phyloP scores from a whole-genome alignment of 2,329 filamentous ascomycete species.

The Paracorniculantispora psalliotae region DNA sequence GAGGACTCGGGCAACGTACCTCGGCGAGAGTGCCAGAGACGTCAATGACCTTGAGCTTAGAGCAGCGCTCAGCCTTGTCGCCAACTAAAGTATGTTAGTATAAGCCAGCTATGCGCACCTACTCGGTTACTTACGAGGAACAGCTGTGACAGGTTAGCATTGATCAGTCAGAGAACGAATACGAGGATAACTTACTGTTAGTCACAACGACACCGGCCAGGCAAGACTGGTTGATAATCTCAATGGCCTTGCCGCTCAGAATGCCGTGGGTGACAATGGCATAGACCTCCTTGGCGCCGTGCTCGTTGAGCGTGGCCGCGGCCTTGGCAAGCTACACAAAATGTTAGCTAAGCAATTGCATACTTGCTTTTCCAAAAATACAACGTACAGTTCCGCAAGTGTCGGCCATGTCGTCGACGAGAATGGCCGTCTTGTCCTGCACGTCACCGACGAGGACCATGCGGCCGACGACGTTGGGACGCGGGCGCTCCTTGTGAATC shows the following conservation, averaged over 20 bases:
- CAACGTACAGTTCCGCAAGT: slow-evolving; percentile 70
- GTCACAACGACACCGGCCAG: slow-evolving; percentile 80
- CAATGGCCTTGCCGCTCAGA: slow-evolving; percentile 79
- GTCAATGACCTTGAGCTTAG: slow-evolving; percentile 84
- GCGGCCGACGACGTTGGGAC: slow-evolving; percentile 78
- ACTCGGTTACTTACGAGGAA: slow-evolving; percentile 26
- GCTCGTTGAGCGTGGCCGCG: slow-evolving; percentile 78
- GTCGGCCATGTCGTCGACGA: slow-evolving; percentile 97
- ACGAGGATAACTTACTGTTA: slow-evolving; percentile 55
- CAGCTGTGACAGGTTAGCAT: slow-evolving; percentile 28
- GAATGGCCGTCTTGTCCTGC: slow-evolving; percentile 82
- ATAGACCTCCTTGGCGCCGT: slow-evolving; percentile 82
- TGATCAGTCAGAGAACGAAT: not conserved
- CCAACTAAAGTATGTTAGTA: slow-evolving; percentile 40
- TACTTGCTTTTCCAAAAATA: not conserved
- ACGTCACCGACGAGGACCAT: slow-evolving; percentile 96
- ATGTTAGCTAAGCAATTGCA: slow-evolving; percentile 10
- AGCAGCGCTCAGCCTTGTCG: slow-evolving; percentile 73
- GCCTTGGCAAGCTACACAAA: slow-evolving; percentile 60
- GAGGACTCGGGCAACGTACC: slow-evolving; percentile 24
- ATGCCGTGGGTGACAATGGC: slow-evolving; percentile 96
- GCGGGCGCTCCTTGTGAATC: slow-evolving; percentile 92
- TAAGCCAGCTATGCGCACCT: not conserved
- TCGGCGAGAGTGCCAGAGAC: slow-evolving; percentile 78
- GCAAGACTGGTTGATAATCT: slow-evolving; percentile 74